Conservation (phyloP, 2,329 filamentous ascomycete species). For the Fusarium sp. region DNA sequence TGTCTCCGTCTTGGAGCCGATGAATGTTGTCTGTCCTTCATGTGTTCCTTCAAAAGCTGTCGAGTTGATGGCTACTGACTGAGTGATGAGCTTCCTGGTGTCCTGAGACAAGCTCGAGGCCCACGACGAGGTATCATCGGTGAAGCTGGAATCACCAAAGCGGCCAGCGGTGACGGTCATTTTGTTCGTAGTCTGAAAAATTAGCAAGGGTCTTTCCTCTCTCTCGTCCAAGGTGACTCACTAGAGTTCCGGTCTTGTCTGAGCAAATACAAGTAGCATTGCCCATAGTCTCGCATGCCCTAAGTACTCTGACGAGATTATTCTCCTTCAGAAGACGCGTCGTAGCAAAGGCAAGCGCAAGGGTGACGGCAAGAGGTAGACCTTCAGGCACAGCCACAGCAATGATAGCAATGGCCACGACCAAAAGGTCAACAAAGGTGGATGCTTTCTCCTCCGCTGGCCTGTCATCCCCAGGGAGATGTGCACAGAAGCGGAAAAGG, state of each 20-base stretch:
- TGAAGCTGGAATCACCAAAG: slow-evolving; percentile 35
- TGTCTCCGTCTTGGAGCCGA: slow-evolving; percentile 66
- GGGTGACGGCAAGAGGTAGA: slow-evolving; percentile 71
- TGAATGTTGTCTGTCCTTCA: slow-evolving; percentile 53
- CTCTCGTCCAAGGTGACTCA: not conserved
- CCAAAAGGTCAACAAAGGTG: slow-evolving; percentile 60
- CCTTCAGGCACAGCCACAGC: slow-evolving; percentile 75
- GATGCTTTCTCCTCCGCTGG: slow-evolving; percentile 11
- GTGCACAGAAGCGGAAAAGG: slow-evolving; percentile 12
- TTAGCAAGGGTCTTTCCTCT: not conserved
- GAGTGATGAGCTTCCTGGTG: slow-evolving; percentile 50
- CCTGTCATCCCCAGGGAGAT: slow-evolving; percentile 8
- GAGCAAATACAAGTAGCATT: not conserved
- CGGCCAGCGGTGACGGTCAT: slow-evolving; percentile 41
- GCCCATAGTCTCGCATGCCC: not conserved
- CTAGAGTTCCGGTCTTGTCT: not conserved
- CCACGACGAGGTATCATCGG: slow-evolving; percentile 3
- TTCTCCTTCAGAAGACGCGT: not conserved
- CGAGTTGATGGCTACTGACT: slow-evolving; percentile 64
- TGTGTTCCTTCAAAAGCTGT: slow-evolving; percentile 65
- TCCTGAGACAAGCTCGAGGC: slow-evolving; percentile 22
- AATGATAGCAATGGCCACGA: slow-evolving; percentile 72
- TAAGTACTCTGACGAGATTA: not conserved
- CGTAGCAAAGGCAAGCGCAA: slow-evolving; percentile 70
- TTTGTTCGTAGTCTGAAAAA: slow-evolving; percentile 40